phyloP scores from a whole-genome alignment of 768 basidiomycete species.

The Suillus ampliporus region DNA sequence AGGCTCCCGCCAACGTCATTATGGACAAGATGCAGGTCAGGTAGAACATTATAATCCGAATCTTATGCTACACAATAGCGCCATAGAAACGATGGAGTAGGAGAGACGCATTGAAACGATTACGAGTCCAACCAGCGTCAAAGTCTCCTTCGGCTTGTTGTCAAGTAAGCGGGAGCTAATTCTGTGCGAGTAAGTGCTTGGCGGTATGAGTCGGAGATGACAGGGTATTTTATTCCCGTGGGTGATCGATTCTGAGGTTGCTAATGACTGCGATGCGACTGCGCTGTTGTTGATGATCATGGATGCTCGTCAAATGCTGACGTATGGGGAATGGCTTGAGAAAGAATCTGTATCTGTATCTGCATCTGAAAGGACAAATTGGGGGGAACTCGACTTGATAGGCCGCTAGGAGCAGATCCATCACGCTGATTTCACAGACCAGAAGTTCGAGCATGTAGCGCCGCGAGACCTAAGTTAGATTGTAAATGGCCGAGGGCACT shows the following conservation, averaged over 20 bases:
- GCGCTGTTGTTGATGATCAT: neutral
- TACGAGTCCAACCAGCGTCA: neutral
- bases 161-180: neutral
- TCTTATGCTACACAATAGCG: neutral
- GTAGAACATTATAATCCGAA: neutral
- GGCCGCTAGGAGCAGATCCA: neutral
- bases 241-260: no score
- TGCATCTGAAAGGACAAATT: neutral
- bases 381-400: neutral
- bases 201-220: no score
- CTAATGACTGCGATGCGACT: neutral
- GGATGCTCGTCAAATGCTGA: neutral
- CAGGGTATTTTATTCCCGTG: no score
- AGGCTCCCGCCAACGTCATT: neutral
- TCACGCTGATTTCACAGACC: neutral
- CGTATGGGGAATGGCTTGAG: neutral
- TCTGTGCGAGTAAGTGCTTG: no score
- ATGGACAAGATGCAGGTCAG: neutral
- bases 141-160: neutral
- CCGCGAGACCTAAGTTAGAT: neutral
- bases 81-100: neutral
- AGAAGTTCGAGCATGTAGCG: neutral
- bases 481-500: constrained; percentile 39
- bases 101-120: neutral
- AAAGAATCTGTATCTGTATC: neutral